Conservation (phyloP, 2,329 filamentous ascomycete species). For the Fusarium buharicum region DNA sequence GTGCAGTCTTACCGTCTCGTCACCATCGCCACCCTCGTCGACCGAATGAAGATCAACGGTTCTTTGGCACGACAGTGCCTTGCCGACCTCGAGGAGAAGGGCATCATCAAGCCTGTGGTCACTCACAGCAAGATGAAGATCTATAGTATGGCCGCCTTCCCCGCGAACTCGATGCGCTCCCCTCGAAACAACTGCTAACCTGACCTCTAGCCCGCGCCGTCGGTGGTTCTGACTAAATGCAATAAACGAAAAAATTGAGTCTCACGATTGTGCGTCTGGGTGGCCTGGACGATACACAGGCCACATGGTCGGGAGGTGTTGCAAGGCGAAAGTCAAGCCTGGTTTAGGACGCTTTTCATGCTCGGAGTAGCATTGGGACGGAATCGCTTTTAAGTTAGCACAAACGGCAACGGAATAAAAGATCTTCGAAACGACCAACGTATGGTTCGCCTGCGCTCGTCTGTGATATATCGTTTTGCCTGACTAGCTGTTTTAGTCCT, state of each 20-base stretch:
- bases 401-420: slow-evolving; percentile 54
- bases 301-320: slow-evolving; percentile 51
- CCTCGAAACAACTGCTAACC: slow-evolving; percentile 45
- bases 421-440: slow-evolving; percentile 48
- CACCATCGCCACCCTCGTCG: slow-evolving; percentile 97
- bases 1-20: slow-evolving; percentile 99
- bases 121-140: slow-evolving; percentile 97
- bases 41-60: slow-evolving; percentile 99
- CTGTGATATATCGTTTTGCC: slow-evolving; percentile 4
- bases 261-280: slow-evolving; percentile 54
- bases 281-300: slow-evolving; percentile 52
- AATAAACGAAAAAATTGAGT: slow-evolving; percentile 48
- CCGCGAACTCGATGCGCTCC: slow-evolving; percentile 10
- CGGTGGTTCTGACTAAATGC: slow-evolving; percentile 58
- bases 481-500: neutral
- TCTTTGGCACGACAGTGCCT: slow-evolving; percentile 92
- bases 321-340: slow-evolving; percentile 50
- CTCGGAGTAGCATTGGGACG: slow-evolving; percentile 54
- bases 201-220: slow-evolving; percentile 66
- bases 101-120: slow-evolving; percentile 97
- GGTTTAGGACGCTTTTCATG: slow-evolving; percentile 55
- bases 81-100: slow-evolving; percentile 95
- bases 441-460: slow-evolving; percentile 14
- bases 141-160: slow-evolving; percentile 74
- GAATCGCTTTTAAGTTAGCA: slow-evolving; percentile 51